Percentiles rank a stretch among this genome's conserved stretches.
Evolutionary conservation across 495 filamentous ascomycete species (phyloP).

Genomic region (Lasiosphaeria ovina): DNA sequence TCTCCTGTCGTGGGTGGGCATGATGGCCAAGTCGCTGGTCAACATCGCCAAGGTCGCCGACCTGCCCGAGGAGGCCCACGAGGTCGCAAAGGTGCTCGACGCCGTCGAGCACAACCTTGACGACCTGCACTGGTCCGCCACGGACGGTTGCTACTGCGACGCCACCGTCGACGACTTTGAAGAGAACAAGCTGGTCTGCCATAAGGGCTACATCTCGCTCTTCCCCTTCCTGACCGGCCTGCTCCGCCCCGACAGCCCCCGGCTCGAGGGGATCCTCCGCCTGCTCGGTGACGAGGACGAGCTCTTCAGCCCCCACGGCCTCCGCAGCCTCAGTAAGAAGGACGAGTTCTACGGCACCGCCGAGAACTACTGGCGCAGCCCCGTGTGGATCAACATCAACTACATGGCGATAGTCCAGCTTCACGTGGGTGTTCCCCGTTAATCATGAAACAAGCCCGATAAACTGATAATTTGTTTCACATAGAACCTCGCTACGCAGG

Average conservation of each 20-base stretch:
- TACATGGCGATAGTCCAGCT: conserved; percentile 81
- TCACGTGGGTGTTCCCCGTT: conserved; percentile 57
- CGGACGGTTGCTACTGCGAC: conserved; percentile 82
- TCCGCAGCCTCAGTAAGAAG: conserved; percentile 82
- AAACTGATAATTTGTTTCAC: too few relatives aligned
- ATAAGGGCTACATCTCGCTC: conserved; percentile 93
- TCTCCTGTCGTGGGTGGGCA: conserved; percentile 92
- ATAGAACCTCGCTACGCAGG: conserved; percentile 56
- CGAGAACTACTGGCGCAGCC: conserved; percentile 97
- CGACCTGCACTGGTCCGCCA: conserved; percentile 87
- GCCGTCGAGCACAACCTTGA: conserved; percentile 87
- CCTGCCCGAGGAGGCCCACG: conserved; percentile 68
- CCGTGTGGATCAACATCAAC: conserved; percentile 97
- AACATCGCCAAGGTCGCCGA: conserved; percentile 72
- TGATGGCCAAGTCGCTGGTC: conserved; percentile 80
- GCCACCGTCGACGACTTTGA: conserved; percentile 95
- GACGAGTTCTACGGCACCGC: conserved; percentile 81
- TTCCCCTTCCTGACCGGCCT: conserved; percentile 87
- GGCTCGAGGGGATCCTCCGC: conserved; percentile 70
- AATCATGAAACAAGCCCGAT: not conserved
- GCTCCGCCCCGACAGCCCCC: conserved; percentile 66
- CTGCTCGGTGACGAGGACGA: conserved; percentile 78
- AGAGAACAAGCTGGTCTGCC: conserved; percentile 84
- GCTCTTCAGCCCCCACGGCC: conserved; percentile 80
- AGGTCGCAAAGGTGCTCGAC: conserved; percentile 68